phyloP scores from a whole-genome alignment of 257 asterid species.

The Fraxinus pennsylvanica region DNA sequence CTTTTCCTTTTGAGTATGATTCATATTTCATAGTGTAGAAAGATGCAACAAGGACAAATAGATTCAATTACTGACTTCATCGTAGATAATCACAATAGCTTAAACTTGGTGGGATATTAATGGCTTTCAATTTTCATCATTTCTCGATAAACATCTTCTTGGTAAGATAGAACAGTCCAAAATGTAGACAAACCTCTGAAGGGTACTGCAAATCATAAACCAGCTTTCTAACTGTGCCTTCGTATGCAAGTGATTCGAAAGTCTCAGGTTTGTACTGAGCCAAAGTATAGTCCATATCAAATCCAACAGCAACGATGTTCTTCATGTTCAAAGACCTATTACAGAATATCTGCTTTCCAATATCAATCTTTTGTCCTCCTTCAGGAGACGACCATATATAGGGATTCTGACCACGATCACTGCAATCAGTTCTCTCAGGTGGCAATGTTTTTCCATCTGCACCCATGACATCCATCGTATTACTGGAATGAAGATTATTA shows the following conservation, averaged over 20 bases:
- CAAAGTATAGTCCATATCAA: conserved; percentile 96
- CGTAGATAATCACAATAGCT: conserved; percentile 12
- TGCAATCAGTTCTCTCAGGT: conserved; percentile 39
- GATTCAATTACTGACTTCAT: not conserved
- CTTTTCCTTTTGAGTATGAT: not conserved
- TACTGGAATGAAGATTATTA: conserved; percentile 33
- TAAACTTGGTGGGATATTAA: conserved; percentile 7
- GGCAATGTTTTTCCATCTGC: conserved; percentile 24
- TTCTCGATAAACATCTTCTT: conserved; percentile 15
- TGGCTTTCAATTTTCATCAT: conserved; percentile 19
- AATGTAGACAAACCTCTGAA: conserved; percentile 57
- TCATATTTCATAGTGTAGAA: not conserved
- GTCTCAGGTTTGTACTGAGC: conserved; percentile 96
- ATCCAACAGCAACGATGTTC: conserved; percentile 90
- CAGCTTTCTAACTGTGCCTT: conserved; percentile 65
- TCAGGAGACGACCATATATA: conserved; percentile 77
- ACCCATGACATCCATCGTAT: conserved; percentile 49
- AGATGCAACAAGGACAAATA: not conserved
- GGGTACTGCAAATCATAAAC: conserved; percentile 90
- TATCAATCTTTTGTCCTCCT: conserved; percentile 48
- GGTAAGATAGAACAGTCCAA: conserved; percentile 11
- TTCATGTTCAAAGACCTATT: conserved; percentile 92
- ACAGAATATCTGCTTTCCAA: conserved; percentile 30
- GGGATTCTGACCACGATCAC: conserved; percentile 42
- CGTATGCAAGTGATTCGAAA: conserved; percentile 52